Percentiles rank a stretch among this genome's conserved stretches.
These are phyloP conservation scores for Cephaloascus albidus DNA, from an alignment of 805 yeast genomes.

Conservation along the genomic window DNA sequence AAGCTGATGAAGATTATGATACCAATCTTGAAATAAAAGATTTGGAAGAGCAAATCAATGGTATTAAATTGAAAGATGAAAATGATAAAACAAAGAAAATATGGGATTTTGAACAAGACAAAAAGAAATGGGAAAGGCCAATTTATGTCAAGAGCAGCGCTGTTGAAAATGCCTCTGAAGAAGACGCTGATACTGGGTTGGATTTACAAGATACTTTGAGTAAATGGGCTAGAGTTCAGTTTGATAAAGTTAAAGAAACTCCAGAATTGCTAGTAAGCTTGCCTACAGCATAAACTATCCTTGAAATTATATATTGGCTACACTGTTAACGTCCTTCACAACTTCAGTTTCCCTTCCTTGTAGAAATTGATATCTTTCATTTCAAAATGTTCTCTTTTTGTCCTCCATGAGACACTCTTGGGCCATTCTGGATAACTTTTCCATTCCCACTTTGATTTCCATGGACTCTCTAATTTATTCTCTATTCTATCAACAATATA, in stretches of 20 bases:
- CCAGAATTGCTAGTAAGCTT: not conserved
- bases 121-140: constrained; percentile 46
- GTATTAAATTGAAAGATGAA: constrained; percentile 17
- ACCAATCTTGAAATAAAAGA: constrained; percentile 24
- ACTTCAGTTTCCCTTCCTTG: not conserved
- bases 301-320: not conserved
- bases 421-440: constrained; percentile 11
- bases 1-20: constrained; percentile 13
- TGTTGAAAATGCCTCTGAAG: no score
- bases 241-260: not conserved
- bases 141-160: constrained; percentile 23
- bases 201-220: not conserved
- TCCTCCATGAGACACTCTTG: constrained; percentile 12
- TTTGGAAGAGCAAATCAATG: constrained; percentile 21
- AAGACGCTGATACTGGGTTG: not conserved
- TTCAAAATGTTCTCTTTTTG: constrained; percentile 8
- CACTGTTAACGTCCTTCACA: no score
- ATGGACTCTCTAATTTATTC: constrained; percentile 12
- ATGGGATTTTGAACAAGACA: constrained; percentile 58
- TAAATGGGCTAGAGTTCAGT: not conserved
- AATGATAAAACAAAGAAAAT: constrained; percentile 20
- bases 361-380: constrained; percentile 4
- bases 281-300: not conserved
- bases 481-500: constrained; percentile 25
- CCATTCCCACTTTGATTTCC: constrained; percentile 20